phyloP scores from a whole-genome alignment of 768 basidiomycete genomes.

The Suillus fuscotomentosus region DNA sequence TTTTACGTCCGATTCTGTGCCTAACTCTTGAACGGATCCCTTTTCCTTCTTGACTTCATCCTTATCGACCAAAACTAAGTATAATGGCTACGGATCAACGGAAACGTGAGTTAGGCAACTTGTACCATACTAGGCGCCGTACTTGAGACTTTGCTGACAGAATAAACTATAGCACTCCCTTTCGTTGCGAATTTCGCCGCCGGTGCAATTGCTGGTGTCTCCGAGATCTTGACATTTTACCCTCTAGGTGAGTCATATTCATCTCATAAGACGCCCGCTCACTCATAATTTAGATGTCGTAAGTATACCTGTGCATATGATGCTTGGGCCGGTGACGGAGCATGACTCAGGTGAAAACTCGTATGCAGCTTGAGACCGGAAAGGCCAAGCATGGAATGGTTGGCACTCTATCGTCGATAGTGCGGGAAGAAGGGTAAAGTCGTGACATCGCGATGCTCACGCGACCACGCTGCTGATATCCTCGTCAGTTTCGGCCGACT shows the following conservation, averaged over 20 bases:
- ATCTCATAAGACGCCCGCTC: neutral
- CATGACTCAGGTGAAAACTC: constrained; percentile 82
- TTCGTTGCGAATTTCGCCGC: constrained; percentile 90
- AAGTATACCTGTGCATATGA: constrained; percentile 31
- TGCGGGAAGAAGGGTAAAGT: constrained; percentile 87
- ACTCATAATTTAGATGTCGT: constrained; percentile 76
- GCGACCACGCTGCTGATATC: constrained; percentile 14
- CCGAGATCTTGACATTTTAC: constrained; percentile 82
- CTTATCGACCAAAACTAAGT: neutral
- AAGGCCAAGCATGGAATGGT: constrained; percentile 75
- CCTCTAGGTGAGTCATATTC: constrained; percentile 68
- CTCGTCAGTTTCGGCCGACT: constrained; percentile 65
- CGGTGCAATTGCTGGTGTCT: constrained; percentile 93
- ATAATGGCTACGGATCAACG: constrained; percentile 31
- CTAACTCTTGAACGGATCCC: neutral
- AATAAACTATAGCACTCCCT: constrained; percentile 60
- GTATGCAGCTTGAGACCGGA: constrained; percentile 94
- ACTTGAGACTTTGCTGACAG: constrained; percentile 5
- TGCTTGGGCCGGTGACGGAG: constrained; percentile 7
- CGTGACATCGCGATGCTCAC: constrained; percentile 9
- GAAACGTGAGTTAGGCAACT: constrained; percentile 24
- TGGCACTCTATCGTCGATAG: constrained; percentile 78
- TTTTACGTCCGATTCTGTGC: constrained; percentile 1
- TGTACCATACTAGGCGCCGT: neutral
- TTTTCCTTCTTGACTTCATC: too few species aligned